These are phyloP conservation scores for Globisporangium spinosum DNA, from an alignment of 352 stramenopile species.

Conservation along the genomic window DNA sequence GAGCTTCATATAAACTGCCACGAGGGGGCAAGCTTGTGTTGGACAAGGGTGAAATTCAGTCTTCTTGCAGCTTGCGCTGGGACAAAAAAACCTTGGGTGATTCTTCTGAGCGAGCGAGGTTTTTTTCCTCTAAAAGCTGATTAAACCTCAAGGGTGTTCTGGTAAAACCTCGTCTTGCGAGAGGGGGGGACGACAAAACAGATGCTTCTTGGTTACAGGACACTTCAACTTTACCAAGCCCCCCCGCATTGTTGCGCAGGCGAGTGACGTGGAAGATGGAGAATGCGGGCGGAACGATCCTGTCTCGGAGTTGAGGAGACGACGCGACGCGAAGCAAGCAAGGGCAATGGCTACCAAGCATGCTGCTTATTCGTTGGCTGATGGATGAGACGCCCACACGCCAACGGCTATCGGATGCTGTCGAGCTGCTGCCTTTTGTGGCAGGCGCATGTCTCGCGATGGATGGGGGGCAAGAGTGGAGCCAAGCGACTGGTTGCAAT, in stretches of 20 bases:
- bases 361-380: neutral
- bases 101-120: neutral
- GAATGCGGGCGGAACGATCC: neutral
- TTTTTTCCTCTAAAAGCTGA: conserved; percentile 6
- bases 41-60: neutral
- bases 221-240: conserved; percentile 2
- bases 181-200: neutral
- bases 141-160: neutral
- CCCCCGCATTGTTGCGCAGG: neutral
- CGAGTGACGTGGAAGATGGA: neutral
- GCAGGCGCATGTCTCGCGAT: neutral
- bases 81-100: conserved; percentile 16
- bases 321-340: too few species aligned
- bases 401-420: neutral
- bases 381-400: neutral
- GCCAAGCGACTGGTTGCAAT: neutral
- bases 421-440: neutral
- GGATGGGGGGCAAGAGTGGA: neutral
- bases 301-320: neutral
- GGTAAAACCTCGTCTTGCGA: conserved; percentile 6
- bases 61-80: neutral
- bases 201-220: neutral
- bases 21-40: neutral
- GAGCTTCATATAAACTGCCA: conserved; percentile 6
- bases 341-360: neutral